A percentile compares a stretch with the other conserved stretches of the same genome.
These are phyloP conservation scores for Gremmenia infestans DNA, from an alignment of 2,329 filamentous ascomycete genomes.

Conservation along the genomic window DNA sequence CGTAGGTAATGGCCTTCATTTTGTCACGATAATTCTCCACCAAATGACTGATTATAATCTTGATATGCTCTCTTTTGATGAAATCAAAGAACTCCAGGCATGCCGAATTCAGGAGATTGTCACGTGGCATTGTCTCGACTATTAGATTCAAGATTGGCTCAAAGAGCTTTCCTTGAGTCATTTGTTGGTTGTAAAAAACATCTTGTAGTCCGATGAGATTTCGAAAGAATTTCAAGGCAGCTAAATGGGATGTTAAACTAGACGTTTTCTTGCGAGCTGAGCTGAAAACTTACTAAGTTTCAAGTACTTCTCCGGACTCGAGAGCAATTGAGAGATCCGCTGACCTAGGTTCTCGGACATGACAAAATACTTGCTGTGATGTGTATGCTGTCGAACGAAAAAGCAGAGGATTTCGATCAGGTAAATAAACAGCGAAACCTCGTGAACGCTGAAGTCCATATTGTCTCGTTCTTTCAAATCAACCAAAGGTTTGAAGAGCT, in stretches of 20 bases:
- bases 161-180: conserved; percentile 76
- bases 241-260: conserved; percentile 38
- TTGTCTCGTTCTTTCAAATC: conserved; percentile 67
- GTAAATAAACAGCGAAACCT: conserved; percentile 87
- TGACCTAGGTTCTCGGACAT: conserved; percentile 71
- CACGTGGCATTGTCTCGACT: conserved; percentile 78
- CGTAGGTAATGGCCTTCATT: conserved; percentile 69
- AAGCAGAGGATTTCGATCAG: conserved; percentile 91
- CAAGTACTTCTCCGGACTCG: conserved; percentile 83
- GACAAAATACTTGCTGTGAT: conserved; percentile 84
- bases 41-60: conserved; percentile 75
- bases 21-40: conserved; percentile 80
- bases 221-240: conserved; percentile 90
- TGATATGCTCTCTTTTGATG: conserved; percentile 76
- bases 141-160: conserved; percentile 82
- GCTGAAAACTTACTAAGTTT: conserved; percentile 66
- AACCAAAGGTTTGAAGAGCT: conserved; percentile 81
- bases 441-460: conserved; percentile 70
- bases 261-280: neutral
- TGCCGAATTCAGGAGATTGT: conserved; percentile 90
- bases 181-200: conserved; percentile 82
- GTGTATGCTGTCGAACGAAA: conserved; percentile 84
- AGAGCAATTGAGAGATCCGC: conserved; percentile 76
- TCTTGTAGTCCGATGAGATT: conserved; percentile 81
- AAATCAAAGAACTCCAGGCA: conserved; percentile 92